phyloP scores from a whole-genome alignment of 768 basidiomycete species.

The Calocybe cyanea region DNA sequence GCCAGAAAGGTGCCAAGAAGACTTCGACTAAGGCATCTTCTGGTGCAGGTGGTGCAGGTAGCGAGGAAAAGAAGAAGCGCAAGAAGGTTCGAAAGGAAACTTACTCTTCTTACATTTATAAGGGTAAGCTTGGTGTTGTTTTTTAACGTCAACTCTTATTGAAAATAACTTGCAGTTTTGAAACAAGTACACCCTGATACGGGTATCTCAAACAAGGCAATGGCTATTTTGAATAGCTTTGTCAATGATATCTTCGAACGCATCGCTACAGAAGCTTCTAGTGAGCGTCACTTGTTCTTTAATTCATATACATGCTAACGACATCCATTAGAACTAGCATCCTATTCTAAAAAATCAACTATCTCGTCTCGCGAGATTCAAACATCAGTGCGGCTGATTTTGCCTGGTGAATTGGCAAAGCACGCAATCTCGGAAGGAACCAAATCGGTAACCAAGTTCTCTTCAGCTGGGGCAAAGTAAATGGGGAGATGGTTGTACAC shows the following conservation, averaged over 20 bases:
- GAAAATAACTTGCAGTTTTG: no score
- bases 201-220: conserved; percentile 97
- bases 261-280: conserved; percentile 85
- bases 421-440: conserved; percentile 96
- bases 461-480: conserved; percentile 53
- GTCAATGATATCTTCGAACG: conserved; percentile 95
- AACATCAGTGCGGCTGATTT: conserved; percentile 91
- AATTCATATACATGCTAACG: conserved; percentile 1
- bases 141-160: no score
- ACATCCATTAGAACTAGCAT: conserved; percentile 70
- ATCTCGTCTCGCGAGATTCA: conserved; percentile 99
- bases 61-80: conserved; percentile 76
- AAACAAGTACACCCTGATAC: conserved; percentile 98
- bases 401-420: conserved; percentile 97
- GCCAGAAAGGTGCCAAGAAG: conserved; percentile 76
- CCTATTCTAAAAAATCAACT: conserved; percentile 98
- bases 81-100: conserved; percentile 90
- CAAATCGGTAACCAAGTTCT: conserved; percentile 57
- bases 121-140: conserved; percentile 47
- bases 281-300: conserved; percentile 36
- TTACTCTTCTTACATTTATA: conserved; percentile 94
- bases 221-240: conserved; percentile 89
- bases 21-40: conserved; percentile 49
- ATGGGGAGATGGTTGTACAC: no score
- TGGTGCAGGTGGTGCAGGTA: conserved; percentile 41